Percentiles rank a stretch among this genome's conserved stretches.
phyloP scores from a whole-genome alignment of 2,329 filamentous ascomycete species.

The Claviceps maximensis region DNA sequence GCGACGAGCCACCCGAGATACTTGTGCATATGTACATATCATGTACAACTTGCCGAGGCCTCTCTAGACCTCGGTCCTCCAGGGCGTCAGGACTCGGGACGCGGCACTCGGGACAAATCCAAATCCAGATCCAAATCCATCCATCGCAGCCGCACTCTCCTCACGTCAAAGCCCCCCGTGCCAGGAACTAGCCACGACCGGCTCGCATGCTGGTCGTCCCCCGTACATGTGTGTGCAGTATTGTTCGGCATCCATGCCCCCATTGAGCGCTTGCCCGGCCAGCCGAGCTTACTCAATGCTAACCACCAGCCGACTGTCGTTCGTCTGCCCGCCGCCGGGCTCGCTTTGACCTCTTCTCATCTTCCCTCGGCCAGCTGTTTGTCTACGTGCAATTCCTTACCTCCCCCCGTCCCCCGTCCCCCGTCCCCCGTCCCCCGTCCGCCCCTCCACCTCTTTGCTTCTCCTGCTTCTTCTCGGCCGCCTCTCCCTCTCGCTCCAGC shows the following conservation, averaged over 20 bases:
- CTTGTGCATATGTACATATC: too few species aligned
- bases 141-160: neutral
- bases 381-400: neutral
- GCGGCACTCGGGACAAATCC: too few species aligned
- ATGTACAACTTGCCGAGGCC: constrained; percentile 4
- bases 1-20: neutral
- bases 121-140: too few species aligned
- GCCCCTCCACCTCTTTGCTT: neutral
- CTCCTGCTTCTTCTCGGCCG: neutral
- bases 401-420: too few species aligned
- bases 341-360: neutral
- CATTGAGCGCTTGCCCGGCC: constrained; percentile 5
- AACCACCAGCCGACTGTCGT: constrained; percentile 1
- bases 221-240: too few species aligned
- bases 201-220: neutral
- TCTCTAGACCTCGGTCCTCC: constrained; percentile 7
- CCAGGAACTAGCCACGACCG: neutral
- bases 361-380: neutral
- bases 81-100: constrained; percentile 7
- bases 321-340: neutral
- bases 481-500: neutral
- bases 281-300: neutral
- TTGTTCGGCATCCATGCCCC: constrained; percentile 7
- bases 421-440: too few species aligned
- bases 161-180: neutral